Base-by-base conservation (phyloP, 192 early-diverging fungal species). In the Podila clonocystis region DNA sequence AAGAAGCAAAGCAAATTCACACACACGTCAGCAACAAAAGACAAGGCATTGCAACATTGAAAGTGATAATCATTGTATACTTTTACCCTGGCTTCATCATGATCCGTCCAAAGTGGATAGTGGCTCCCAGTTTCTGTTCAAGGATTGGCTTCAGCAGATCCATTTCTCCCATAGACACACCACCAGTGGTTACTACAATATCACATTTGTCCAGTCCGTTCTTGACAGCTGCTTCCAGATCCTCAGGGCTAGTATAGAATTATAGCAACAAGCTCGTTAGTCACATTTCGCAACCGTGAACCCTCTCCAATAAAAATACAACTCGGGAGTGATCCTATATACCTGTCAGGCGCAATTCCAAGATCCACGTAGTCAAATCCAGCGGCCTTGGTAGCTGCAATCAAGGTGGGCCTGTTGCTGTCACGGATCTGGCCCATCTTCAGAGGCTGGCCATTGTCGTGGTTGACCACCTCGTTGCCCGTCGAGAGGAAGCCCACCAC, bases 111-210 rank as follows among this genome's bases (percentile, higher is more conserved):
- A 99, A 97, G 55, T 94, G 91, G 28, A 98, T 93, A 0, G 70
- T 86, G 15, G 93, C 97, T n/a, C 87, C 86, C 19, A 97, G 73
- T 13, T 84, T 85, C 55, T 92, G 90, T 72, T 96, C 94, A 2
- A 97, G 83, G 0, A 95, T 93, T 0, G 95, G 91, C 69, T 98
- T 97, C 58, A 99, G 84, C 63, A 94, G 87, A 84, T 99, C 97
- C 36, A 90, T 84, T 85, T 99, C 97, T 57, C 97, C 97, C 97
- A 99, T 99, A n/a, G 95, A 96, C 0, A 98, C 97, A 2, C 97
- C 97, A 31, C 97, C 97, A 2, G 97, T 96, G 1, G 94, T 95
- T 12, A 99, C 89, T 0, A 99, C 63, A 0, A 97, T 94, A 64
- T 98, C 91, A 11, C 90, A 88, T 19, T 87, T 82, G 4, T 72